phyloP scores from a whole-genome alignment of 345 rosid genomes.

The Eutrema yunnanense region DNA sequence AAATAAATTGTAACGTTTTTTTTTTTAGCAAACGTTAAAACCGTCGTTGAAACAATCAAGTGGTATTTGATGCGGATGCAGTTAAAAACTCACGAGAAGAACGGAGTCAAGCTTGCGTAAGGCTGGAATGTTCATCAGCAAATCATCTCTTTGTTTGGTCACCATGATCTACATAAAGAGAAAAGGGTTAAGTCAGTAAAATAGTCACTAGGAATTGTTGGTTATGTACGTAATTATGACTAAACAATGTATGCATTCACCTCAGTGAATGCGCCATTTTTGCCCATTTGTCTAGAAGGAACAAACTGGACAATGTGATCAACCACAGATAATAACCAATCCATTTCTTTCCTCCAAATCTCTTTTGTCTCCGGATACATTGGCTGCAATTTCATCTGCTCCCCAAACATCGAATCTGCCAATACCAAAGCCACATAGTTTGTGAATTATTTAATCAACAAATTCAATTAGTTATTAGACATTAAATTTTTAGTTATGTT shows the following conservation, averaged over 20 bases:
- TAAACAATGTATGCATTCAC: slow-evolving; percentile 25
- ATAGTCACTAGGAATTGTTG: neutral
- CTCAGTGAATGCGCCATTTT: slow-evolving; percentile 66
- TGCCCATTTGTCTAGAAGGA: slow-evolving; percentile 52
- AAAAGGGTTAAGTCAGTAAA: neutral
- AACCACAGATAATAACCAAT: slow-evolving; percentile 60
- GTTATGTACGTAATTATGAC: neutral
- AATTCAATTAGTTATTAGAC: neutral
- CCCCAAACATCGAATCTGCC: slow-evolving; percentile 44
- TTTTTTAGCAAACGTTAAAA: neutral
- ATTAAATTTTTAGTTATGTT: neutral
- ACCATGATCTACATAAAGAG: slow-evolving; percentile 58
- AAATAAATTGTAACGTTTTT: neutral
- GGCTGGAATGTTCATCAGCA: slow-evolving; percentile 72
- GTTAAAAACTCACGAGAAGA: slow-evolving; percentile 52
- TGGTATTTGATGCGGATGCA: neutral
- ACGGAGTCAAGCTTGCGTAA: slow-evolving; percentile 79
- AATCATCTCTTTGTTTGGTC: slow-evolving; percentile 75
- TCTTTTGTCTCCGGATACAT: slow-evolving; percentile 51
- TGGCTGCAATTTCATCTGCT: slow-evolving; percentile 49
- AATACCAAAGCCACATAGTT: neutral
- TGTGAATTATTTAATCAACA: neutral
- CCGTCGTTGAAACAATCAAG: neutral
- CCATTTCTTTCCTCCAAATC: slow-evolving; percentile 61
- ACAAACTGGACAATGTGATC: slow-evolving; percentile 69